Conservation (phyloP, 2,329 filamentous ascomycete genomes). For the Diplodia intermedia region DNA sequence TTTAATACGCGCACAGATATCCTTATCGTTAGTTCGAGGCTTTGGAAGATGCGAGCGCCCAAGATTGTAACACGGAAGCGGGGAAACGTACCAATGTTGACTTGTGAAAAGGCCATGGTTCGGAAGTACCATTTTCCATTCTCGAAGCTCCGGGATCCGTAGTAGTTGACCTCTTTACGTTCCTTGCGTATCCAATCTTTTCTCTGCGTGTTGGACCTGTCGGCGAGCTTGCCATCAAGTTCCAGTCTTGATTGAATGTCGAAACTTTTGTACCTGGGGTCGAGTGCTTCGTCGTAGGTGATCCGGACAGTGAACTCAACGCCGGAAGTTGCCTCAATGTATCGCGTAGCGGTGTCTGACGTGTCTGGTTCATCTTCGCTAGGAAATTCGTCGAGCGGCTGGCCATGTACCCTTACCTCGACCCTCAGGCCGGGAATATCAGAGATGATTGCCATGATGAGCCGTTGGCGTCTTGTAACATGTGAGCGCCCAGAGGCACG, state of each 20-base stretch:
- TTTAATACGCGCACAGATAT: background rate
- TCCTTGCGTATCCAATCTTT: background rate
- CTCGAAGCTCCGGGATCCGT: background rate
- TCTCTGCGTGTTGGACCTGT: too few species aligned
- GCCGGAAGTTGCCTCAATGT: background rate
- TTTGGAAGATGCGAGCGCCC: background rate
- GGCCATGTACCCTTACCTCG: background rate
- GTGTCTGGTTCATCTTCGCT: background rate
- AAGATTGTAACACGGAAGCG: too few species aligned
- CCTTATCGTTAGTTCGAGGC: too few species aligned
- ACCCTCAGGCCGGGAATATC: background rate
- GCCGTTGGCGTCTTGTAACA: background rate
- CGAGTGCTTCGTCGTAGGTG: background rate
- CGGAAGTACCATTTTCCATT: background rate
- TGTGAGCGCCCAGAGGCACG: background rate
- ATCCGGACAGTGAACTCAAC: background rate
- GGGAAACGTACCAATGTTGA: background rate
- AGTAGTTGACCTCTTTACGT: too few species aligned
- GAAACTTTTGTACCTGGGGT: background rate
- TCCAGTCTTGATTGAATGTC: background rate
- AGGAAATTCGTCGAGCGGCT: background rate
- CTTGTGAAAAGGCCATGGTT: background rate
- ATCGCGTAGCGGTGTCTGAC: background rate
- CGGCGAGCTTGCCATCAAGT: background rate
- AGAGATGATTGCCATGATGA: slow-evolving; percentile 2